Evolutionary conservation across 108 stramenopile genomes (phyloP).

Genomic region (Pseudonitzschia multistriata): DNA sequence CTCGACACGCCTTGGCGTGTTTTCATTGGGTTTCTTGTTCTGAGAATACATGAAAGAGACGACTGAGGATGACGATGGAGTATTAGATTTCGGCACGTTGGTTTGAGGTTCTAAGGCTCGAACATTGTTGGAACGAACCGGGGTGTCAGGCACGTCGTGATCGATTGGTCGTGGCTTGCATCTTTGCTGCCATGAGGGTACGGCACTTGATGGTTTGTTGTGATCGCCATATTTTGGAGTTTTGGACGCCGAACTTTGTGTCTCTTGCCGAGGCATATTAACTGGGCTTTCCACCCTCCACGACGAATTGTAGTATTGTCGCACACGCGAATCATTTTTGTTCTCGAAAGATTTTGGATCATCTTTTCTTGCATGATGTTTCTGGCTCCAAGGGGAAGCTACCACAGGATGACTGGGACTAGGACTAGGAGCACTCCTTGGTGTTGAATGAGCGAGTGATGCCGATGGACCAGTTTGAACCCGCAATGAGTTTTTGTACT

Average conservation of each 20-base stretch:
- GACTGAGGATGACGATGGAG: too few relatives aligned
- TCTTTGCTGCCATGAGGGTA: slow-evolving; percentile 4
- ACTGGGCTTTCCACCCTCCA: not conserved
- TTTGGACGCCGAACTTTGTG: too few relatives aligned
- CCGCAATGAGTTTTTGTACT: not conserved
- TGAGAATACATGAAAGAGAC: too few relatives aligned
- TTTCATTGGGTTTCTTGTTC: too few relatives aligned
- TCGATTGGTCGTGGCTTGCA: not conserved
- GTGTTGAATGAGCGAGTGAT: too few relatives aligned
- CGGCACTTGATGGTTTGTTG: not conserved
- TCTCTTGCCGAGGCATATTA: not conserved
- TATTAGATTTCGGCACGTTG: not conserved
- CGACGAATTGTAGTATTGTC: slow-evolving; percentile 1
- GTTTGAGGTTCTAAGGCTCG: not conserved
- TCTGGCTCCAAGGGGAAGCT: slow-evolving; percentile 10
- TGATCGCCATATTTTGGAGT: too few relatives aligned
- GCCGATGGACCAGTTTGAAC: too few relatives aligned
- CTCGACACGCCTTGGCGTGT: not conserved
- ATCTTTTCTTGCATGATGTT: slow-evolving; percentile 1
- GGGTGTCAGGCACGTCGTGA: not conserved
- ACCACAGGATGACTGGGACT: not conserved
- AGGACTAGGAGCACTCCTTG: too few relatives aligned
- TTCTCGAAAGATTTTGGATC: not conserved
- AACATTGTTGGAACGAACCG: not conserved
- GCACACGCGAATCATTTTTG: slow-evolving; percentile 4